Base-by-base conservation (phyloP, 805 yeast species). In the Cyberlindnera japonica region DNA sequence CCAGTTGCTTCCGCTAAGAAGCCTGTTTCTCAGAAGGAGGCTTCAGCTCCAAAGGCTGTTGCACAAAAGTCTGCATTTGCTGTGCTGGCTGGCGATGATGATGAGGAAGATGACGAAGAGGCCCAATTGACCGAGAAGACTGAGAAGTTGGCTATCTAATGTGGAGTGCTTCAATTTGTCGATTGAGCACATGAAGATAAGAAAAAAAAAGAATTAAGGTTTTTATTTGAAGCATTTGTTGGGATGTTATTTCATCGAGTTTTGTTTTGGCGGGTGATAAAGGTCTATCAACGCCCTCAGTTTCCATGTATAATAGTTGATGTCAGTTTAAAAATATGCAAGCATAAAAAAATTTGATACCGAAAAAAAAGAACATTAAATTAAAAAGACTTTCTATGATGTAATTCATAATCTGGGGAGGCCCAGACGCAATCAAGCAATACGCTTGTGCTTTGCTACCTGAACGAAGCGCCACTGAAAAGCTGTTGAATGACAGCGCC, bases 1-100 rank as follows among this genome's bases (percentile, higher is more conserved):
- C n/a, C n/a, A n/a, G n/a, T n/a, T n/a, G n/a, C n/a, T n/a, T n/a
- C n/a, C n/a, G n/a, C n/a, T 13, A 28, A 40, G 31, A 32, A 44
- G 31, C 42, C 26, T n/a, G n/a, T n/a, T 6, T 12, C 33, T 8
- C 26, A 26, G 17, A 36, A 38, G 42, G 47, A 47, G 33, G 20
- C 41, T 24, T 22, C 43, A 18, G 19, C 45, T 27, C 8, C 30
- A 14, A 57, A 58, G 47, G 59, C 63, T 41, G 61, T 52, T 45
- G 55, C 55, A 38, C 70, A 62, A 57, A 69, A 66, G 52, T 72
- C 80, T 26, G 61, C 72, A 3, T 78, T 68, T 53, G 64, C 71
- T 35, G 78, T 77, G 18, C 62, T 78, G 55, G 65, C 73, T 37
- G 58, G 56, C 39, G 79, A 76, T 23, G 79, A 69, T 38, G 81